Percentiles rank a stretch among this genome's conserved stretches.
These are phyloP conservation scores for Metschnikowia continentalis DNA, from an alignment of 805 yeast species.

Conservation along the genomic window DNA sequence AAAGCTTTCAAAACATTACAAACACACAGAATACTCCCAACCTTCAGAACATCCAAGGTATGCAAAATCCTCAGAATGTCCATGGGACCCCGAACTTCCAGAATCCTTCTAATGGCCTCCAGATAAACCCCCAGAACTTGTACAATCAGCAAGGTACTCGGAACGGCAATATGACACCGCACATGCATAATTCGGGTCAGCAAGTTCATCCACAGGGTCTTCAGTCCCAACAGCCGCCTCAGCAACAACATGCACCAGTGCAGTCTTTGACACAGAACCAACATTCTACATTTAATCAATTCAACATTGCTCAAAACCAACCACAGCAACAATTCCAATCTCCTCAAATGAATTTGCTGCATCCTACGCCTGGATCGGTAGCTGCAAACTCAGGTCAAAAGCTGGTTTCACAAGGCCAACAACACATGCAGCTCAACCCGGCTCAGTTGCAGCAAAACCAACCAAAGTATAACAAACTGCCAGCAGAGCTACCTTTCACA, in stretches of 20 bases:
- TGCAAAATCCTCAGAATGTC: conserved; percentile 1
- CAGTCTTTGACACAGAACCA: conserved; percentile 3
- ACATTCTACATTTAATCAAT: conserved; percentile 4
- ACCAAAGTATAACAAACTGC: conserved; percentile 3
- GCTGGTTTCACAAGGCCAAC: conserved; percentile 3
- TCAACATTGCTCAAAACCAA: conserved; percentile 2
- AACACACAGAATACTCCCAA: background rate
- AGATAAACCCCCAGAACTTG: background rate
- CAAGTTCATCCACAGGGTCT: conserved; percentile 6
- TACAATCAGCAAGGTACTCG: background rate
- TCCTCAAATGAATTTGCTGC: conserved; percentile 5
- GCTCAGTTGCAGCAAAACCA: conserved; percentile 1
- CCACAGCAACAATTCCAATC: conserved; percentile 7
- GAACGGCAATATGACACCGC: conserved; percentile 1
- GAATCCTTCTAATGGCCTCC: background rate
- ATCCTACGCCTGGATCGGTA: conserved; percentile 3
- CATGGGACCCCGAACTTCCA: background rate
- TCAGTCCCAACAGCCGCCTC: background rate
- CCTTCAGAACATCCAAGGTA: conserved; percentile 1
- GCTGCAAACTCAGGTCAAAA: conserved; percentile 1
- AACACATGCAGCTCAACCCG: conserved; percentile 3
- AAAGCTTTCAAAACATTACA: conserved; percentile 1
- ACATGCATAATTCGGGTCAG: conserved; percentile 1
- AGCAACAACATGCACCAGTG: conserved; percentile 11
- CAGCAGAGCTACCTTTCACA: conserved; percentile 7